Conservation (phyloP, 164 flowering plant genomes). For the Sedum album region DNA sequence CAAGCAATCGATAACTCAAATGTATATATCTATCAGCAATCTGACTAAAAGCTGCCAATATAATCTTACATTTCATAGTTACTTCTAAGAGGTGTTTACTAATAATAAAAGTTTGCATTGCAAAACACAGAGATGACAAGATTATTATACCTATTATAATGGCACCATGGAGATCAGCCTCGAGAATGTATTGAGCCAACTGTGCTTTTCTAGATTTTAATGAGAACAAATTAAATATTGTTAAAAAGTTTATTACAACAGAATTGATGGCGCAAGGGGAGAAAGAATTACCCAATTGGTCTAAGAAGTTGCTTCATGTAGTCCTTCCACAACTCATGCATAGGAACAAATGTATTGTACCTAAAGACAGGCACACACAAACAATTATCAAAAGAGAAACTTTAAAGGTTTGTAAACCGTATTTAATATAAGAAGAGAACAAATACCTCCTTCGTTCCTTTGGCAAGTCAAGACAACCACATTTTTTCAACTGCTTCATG, state of each 20-base stretch:
- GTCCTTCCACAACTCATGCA: conserved; percentile 81
- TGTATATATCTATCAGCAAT: not conserved
- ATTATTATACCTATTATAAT: conserved; percentile 41
- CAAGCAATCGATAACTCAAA: not conserved
- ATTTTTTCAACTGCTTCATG: conserved; percentile 48
- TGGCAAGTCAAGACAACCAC: conserved; percentile 53
- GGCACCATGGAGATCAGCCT: conserved; percentile 86
- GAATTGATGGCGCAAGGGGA: not conserved
- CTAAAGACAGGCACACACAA: conserved; percentile 27
- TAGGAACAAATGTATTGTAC: conserved; percentile 56
- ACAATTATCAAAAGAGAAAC: not conserved
- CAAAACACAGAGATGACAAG: not conserved
- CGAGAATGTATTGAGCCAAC: conserved; percentile 51
- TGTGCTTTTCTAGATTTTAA: conserved; percentile 40
- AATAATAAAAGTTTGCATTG: not conserved
- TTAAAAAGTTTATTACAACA: conserved; percentile 1
- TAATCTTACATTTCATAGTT: no score
- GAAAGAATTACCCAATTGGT: conserved; percentile 41
- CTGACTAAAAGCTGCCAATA: not conserved
- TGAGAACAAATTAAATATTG: not conserved
- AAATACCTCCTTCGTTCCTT: conserved; percentile 49
- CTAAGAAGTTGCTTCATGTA: conserved; percentile 59
- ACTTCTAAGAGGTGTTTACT: not conserved
- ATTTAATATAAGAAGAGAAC: not conserved
- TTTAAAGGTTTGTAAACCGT: not conserved